Evolutionary conservation across 441 rosid species (phyloP), one percentile per base, ranked within the genome.

Genomic region (Jatropha podagrica): DNA sequence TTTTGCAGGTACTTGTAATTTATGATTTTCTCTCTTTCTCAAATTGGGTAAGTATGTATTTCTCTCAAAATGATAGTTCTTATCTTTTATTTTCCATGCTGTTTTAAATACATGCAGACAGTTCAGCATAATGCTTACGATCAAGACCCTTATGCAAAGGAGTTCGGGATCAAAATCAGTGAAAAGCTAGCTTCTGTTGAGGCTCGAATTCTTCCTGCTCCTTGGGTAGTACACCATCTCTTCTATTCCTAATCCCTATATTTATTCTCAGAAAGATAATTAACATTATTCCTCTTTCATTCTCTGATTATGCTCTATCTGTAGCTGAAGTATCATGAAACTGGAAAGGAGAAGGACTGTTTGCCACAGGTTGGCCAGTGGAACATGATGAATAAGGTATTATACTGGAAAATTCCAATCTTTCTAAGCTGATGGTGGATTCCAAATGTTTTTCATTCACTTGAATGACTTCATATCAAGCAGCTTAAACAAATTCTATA

Each of bases 371-470:
- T 96, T 12, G 99, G 99, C 74, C 99, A 96, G 69, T 96, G 99
- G 99, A 96, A 93, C 81, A 96, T 96, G 99, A 91, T 96, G 98
- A 96, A 96, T 86, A 96, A 96, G 93, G 97, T 92, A 85, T 38
- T 44, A 32, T 23, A 12, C 37, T 51, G 52, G 60, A 9, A 7
- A 52, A 78, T 27, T 52, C 4, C 27, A 20, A 9, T 6, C 13
- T 18, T 54, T 32, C 38, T 59, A 27, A 5, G n/a, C 5, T 59
- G 20, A n/a, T 51, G 32, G 32, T 26, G 41, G 17, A 49, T 27
- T 54, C 10, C 15, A 46, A 12, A 18, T 37, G n/a, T 4, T 46
- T 18, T 1, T 2, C 32, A 49, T 58, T 65, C 18, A 18, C 54
- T 10, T 44, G 54, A 42, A 11, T 20, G 11, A 37, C 46, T n/a